Conservation (phyloP, 1,284 basidiomycete species). For the Microbotryum silenes-acaulis region DNA sequence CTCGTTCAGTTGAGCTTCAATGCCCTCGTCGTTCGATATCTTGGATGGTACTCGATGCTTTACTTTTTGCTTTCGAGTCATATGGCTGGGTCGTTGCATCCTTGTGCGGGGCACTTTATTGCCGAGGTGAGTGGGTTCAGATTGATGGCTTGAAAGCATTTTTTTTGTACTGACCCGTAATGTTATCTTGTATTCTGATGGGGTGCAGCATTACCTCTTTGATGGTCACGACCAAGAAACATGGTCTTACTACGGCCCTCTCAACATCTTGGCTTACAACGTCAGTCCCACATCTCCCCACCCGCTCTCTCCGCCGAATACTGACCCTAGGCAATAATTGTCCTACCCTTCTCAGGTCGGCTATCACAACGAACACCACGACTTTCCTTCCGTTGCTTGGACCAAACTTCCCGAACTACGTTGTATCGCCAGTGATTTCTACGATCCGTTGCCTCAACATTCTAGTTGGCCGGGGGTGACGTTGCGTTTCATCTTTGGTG, state of each 20-base stretch:
- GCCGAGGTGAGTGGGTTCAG: conserved; percentile 52
- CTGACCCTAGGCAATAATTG: no score
- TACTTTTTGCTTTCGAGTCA: conserved; percentile 85
- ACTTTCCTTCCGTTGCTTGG: conserved; percentile 92
- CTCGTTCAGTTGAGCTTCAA: conserved; percentile 64
- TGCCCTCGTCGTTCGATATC: conserved; percentile 54
- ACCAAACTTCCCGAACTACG: conserved; percentile 80
- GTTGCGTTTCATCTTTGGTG: conserved; percentile 77
- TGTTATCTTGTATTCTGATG: no score
- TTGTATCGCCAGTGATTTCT: conserved; percentile 81
- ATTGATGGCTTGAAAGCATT: not conserved
- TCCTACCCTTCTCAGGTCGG: conserved; percentile 52
- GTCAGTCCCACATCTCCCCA: conserved; percentile 46
- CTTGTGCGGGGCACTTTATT: conserved; percentile 94
- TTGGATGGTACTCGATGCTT: conserved; percentile 59
- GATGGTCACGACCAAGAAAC: conserved; percentile 84
- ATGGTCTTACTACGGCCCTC: conserved; percentile 88
- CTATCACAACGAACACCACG: conserved; percentile 98
- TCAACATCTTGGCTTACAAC: conserved; percentile 92
- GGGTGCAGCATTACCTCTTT: conserved; percentile 69
- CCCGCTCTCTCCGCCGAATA: not conserved
- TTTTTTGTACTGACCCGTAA: no score
- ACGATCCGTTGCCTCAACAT: conserved; percentile 78
- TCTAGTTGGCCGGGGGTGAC: conserved; percentile 91
- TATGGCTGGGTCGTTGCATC: conserved; percentile 91